Evolutionary conservation across 2,329 filamentous ascomycete genomes (phyloP), one percentile per base, ranked within the genome.

Genomic region (Xenoacremonium recifei): DNA sequence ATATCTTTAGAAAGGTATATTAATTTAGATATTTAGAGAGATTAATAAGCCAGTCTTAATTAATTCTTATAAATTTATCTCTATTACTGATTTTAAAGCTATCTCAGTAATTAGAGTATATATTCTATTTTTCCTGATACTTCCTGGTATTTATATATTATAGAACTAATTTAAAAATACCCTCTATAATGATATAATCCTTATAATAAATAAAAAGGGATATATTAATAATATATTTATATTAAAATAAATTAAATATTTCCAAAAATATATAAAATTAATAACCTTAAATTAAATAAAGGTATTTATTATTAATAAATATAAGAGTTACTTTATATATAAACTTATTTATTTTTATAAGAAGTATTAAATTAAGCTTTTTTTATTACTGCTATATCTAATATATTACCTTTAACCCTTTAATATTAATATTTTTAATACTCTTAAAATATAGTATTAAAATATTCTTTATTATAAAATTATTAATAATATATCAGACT

Each of bases 151-250:
- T 27, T 13, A 27, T 27, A 27, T 27, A 9, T 13, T 27, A 27
- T 7, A 27, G 23, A 13, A 27, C 23, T 27, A 27, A 9, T 7
- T 7, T 13, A 7, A 7, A 13, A 27, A 13, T 7, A 7, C 23
- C 13, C 23, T 27, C 7, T 27, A 27, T 27, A 9, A 27, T 27
- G 7, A 27, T 27, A 9, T 27, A 27, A 27, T 27, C 23, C 23
- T 27, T 27, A 27, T 27, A 27, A 27, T 7, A 13, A 13, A 27
- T 27, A 27, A 13, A 13, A 13, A 13, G 23, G 21, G n/a, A 12
- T 42, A 37, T 42, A 42, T 32, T 21, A 42, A 37, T 42, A 42
- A 42, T 31, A 30, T 31, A 17, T 11, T 32, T 30, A 31, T 16
- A 17, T 10, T 37, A 30, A 32, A 37, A 17, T 42, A 37, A 18